A percentile compares a stretch with the other conserved stretches of the same genome.
These are phyloP conservation scores for Trametes versicolor DNA, from an alignment of 1,284 basidiomycete species.

Conservation along the genomic window DNA sequence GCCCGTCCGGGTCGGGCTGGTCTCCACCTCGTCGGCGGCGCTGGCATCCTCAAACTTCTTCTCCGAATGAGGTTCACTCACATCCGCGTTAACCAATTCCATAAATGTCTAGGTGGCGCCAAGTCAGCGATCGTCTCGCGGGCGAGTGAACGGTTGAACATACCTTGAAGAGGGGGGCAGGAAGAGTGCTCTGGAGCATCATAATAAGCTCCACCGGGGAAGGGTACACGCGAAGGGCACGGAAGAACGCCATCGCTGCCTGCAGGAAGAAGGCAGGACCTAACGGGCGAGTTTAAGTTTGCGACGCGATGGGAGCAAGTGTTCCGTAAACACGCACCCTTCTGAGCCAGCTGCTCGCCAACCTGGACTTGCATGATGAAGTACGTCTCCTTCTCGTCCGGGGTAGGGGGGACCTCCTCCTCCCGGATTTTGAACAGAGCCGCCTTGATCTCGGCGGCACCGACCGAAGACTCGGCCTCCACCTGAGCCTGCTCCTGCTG, in stretches of 20 bases:
- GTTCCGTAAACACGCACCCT: slow-evolving; percentile 61
- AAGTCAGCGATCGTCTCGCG: slow-evolving; percentile 14
- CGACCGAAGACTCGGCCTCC: slow-evolving; percentile 47
- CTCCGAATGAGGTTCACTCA: slow-evolving; percentile 70
- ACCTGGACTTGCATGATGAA: slow-evolving; percentile 92
- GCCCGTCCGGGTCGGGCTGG: slow-evolving; percentile 65
- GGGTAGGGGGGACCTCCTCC: slow-evolving; percentile 72
- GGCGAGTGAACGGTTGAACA: background rate
- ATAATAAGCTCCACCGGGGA: slow-evolving; percentile 91
- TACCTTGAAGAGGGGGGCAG: slow-evolving; percentile 87
- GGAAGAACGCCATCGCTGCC: slow-evolving; percentile 92
- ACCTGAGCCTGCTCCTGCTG: slow-evolving; percentile 64
- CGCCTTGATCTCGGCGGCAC: slow-evolving; percentile 63
- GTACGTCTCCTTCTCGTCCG: slow-evolving; percentile 85
- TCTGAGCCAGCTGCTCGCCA: slow-evolving; percentile 86
- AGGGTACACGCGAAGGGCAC: slow-evolving; percentile 94
- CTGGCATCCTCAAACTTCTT: slow-evolving; percentile 41
- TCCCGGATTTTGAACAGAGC: slow-evolving; percentile 70
- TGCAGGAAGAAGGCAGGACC: slow-evolving; percentile 81
- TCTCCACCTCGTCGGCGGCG: slow-evolving; percentile 52
- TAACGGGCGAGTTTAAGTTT: slow-evolving; percentile 43
- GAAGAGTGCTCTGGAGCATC: slow-evolving; percentile 94
- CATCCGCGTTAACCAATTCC: slow-evolving; percentile 89
- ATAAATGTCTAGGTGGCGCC: slow-evolving; percentile 72
- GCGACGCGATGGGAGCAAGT: background rate